Evolutionary conservation across 257 asterid species (phyloP).

Genomic region (Solanum piurae): DNA sequence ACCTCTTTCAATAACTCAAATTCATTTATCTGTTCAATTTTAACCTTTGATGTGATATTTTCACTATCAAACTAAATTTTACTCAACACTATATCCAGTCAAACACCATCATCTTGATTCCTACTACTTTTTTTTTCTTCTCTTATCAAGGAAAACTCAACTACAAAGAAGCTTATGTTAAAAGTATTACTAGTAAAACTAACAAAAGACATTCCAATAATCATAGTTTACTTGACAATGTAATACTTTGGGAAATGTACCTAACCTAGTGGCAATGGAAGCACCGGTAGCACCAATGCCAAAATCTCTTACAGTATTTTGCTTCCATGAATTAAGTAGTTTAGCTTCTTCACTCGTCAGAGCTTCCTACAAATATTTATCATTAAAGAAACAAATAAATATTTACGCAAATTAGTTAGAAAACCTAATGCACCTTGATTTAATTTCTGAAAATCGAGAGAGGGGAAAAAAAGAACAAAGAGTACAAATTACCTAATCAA

Average conservation of each 20-base stretch:
- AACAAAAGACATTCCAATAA: neutral
- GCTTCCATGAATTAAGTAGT: conserved; percentile 19
- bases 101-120: neutral
- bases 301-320: conserved; percentile 23
- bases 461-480: neutral
- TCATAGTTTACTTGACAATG: neutral
- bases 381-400: neutral
- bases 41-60: neutral
- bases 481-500: neutral
- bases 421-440: neutral
- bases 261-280: conserved; percentile 41
- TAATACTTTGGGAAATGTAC: conserved; percentile 14
- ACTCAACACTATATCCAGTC: neutral
- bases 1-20: neutral
- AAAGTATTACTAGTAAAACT: neutral
- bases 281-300: conserved; percentile 29
- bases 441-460: neutral
- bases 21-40: neutral
- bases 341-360: conserved; percentile 42
- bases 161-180: neutral
- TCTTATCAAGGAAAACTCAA: neutral
- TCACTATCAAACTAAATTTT: neutral
- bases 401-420: neutral
- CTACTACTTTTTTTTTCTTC: neutral
- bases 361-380: conserved; percentile 22